phyloP scores from a whole-genome alignment of 805 yeast genomes.

The Saturnispora ahearnii region DNA sequence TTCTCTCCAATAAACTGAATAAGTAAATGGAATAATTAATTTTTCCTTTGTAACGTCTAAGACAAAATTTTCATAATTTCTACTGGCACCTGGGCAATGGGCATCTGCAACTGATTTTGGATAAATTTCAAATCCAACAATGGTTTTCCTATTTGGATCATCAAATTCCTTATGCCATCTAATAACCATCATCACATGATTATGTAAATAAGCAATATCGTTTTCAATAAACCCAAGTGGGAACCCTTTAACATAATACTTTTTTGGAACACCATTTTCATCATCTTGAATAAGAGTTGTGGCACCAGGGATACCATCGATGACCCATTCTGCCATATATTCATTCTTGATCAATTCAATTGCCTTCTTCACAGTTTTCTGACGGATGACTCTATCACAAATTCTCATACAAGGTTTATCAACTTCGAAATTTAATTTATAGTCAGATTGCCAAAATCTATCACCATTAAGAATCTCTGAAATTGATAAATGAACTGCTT shows the following conservation, averaged over 20 bases:
- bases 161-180: constrained; percentile 51
- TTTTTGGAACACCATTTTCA: constrained; percentile 40
- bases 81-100: constrained; percentile 69
- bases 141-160: constrained; percentile 35
- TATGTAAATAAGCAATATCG: constrained; percentile 57
- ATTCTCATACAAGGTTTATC: constrained; percentile 58
- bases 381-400: constrained; percentile 57
- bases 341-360: constrained; percentile 54
- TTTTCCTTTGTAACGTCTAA: constrained; percentile 35
- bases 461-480: constrained; percentile 79
- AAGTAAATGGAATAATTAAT: constrained; percentile 63
- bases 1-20: constrained; percentile 84
- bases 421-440: constrained; percentile 51
- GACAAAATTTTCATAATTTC: constrained; percentile 47
- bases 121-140: constrained; percentile 86
- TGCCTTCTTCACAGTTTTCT: constrained; percentile 45
- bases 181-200: constrained; percentile 74
- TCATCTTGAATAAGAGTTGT: constrained; percentile 63
- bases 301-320: constrained; percentile 83
- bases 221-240: constrained; percentile 65
- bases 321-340: constrained; percentile 74
- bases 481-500: constrained; percentile 57
- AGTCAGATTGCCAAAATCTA: constrained; percentile 67
- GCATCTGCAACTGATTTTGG: constrained; percentile 66
- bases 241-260: constrained; percentile 77